Evolutionary conservation across 495 filamentous ascomycete species (phyloP).

Genomic region (Schizothecium vesticola): DNA sequence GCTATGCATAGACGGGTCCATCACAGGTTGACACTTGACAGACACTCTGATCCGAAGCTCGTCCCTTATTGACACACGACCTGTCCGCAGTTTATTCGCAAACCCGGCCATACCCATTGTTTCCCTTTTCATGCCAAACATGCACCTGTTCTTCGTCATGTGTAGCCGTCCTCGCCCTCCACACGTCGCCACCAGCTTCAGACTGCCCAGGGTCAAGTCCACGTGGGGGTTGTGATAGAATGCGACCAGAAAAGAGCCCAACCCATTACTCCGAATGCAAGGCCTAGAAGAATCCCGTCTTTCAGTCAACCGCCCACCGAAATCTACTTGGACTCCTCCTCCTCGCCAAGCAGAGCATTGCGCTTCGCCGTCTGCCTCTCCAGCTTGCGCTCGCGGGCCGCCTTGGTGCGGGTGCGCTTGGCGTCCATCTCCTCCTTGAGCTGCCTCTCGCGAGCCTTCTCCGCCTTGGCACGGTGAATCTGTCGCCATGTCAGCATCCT

Average conservation of each 20-base stretch:
- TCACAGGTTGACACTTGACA: not conserved
- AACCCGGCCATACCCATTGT: constrained; percentile 44
- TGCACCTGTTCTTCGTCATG: constrained; percentile 33
- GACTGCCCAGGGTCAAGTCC: constrained; percentile 18
- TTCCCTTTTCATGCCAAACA: constrained; percentile 54
- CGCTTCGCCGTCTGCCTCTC: constrained; percentile 87
- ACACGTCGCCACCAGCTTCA: constrained; percentile 19
- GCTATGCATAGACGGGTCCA: not conserved
- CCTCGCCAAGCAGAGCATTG: constrained; percentile 69
- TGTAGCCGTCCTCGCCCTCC: constrained; percentile 18
- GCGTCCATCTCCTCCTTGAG: constrained; percentile 99
- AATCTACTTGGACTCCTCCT: constrained; percentile 52
- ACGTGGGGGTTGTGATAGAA: constrained; percentile 34
- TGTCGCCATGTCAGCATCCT: constrained; percentile 35
- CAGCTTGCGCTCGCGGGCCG: constrained; percentile 91
- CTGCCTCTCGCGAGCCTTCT: constrained; percentile 88
- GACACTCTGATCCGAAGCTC: not conserved
- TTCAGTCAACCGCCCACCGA: constrained; percentile 32
- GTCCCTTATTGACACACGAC: constrained; percentile 9
- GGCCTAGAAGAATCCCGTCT: constrained; percentile 38
- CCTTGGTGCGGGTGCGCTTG: constrained; percentile 99
- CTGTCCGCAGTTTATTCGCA: constrained; percentile 7
- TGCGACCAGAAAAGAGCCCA: constrained; percentile 49
- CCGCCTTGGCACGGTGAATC: constrained; percentile 99
- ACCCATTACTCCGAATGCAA: constrained; percentile 53